Percentiles rank a stretch among this genome's conserved stretches.
These are phyloP conservation scores for Entonaema liquescens DNA, from an alignment of 495 filamentous ascomycete genomes.

Conservation along the genomic window DNA sequence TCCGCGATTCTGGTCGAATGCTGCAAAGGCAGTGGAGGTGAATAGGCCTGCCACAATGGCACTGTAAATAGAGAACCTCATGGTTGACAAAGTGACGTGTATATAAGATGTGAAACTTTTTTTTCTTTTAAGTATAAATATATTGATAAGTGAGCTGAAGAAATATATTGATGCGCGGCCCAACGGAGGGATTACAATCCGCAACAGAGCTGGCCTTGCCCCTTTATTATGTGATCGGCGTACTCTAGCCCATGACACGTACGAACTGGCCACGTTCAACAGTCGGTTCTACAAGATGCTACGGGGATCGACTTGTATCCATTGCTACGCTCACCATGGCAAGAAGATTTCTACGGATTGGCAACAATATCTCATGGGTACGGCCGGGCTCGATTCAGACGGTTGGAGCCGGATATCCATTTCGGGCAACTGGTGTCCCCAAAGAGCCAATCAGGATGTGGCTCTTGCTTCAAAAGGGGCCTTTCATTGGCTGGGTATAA, in stretches of 20 bases:
- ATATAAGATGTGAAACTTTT: too few species aligned
- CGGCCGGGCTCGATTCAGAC: neutral
- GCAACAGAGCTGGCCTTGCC: neutral
- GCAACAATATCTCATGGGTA: slow-evolving; percentile 1
- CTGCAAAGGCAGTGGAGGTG: slow-evolving; percentile 2
- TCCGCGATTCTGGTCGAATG: slow-evolving; percentile 22
- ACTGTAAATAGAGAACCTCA: slow-evolving; percentile 5
- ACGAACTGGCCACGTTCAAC: slow-evolving; percentile 13
- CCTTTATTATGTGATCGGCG: slow-evolving; percentile 21
- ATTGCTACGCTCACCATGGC: neutral
- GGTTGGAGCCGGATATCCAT: slow-evolving; percentile 1
- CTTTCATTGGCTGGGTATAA: slow-evolving; percentile 13
- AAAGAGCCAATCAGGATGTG: slow-evolving; percentile 5
- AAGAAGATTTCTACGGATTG: neutral
- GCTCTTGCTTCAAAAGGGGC: neutral
- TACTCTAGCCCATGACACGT: neutral
- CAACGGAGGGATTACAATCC: neutral
- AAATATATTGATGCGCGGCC: slow-evolving; percentile 3
- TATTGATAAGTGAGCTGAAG: neutral
- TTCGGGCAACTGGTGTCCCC: neutral
- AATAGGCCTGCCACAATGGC: slow-evolving; percentile 1
- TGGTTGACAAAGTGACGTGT: neutral
- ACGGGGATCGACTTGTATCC: neutral
- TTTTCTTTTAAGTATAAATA: too few species aligned
- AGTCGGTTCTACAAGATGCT: neutral